Conservation (phyloP, 345 rosid species). For the Mercurialis annua region DNA sequence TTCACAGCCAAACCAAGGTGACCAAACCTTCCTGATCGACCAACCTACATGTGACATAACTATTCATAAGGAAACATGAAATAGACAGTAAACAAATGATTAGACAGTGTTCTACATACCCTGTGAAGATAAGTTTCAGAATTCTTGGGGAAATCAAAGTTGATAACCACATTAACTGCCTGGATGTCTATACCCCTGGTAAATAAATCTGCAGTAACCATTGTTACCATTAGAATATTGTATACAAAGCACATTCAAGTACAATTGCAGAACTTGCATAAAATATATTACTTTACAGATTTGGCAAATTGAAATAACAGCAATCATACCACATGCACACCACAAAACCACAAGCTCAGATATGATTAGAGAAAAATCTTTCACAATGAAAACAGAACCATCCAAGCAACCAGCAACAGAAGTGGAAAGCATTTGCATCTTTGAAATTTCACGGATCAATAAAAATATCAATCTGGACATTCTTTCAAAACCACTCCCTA, state of each 20-base stretch:
- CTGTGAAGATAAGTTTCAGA: conserved; percentile 98
- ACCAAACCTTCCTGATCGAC: conserved; percentile 98
- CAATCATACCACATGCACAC: background rate
- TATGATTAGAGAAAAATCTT: background rate
- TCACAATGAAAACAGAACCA: background rate
- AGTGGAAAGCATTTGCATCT: background rate
- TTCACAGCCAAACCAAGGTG: conserved; percentile 99
- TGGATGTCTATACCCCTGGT: conserved; percentile 99
- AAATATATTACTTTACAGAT: background rate
- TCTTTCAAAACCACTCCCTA: too few species aligned
- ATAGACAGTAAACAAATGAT: background rate
- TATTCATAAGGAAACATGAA: background rate
- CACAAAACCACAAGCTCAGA: background rate
- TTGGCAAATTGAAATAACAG: background rate
- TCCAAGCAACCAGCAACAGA: background rate
- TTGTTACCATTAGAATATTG: background rate
- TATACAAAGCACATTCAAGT: background rate
- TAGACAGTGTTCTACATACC: conserved; percentile 41
- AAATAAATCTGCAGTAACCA: conserved; percentile 66
- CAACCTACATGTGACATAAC: conserved; percentile 52
- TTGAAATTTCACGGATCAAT: background rate
- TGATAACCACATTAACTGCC: conserved; percentile 98
- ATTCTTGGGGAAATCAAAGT: conserved; percentile 96
- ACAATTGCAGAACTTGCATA: background rate
- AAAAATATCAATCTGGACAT: too few species aligned